Conservation (phyloP, 176 grass and related monocot genomes). For the Musa troglodytarum region DNA sequence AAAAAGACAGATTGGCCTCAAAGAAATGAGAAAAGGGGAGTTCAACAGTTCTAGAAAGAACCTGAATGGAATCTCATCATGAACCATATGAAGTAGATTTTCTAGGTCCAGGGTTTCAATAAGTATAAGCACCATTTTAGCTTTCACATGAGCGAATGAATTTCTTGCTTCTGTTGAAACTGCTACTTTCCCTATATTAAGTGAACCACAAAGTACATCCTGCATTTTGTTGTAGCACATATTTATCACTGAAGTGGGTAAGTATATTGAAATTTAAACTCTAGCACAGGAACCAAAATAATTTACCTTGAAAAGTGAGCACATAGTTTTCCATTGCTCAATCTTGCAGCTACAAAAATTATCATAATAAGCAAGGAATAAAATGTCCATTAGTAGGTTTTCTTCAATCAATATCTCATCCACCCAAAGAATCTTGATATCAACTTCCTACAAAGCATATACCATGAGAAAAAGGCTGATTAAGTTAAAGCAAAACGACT, state of each 20-base stretch:
- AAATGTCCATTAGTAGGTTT: conserved; percentile 76
- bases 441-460: conserved; percentile 43
- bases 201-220: conserved; percentile 64
- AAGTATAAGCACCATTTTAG: conserved; percentile 76
- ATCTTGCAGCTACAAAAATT: conserved; percentile 57
- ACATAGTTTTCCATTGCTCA: conserved; percentile 64
- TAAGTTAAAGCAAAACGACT: background rate
- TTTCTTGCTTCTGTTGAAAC: conserved; percentile 63
- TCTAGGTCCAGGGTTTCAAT: conserved; percentile 85
- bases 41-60: conserved; percentile 8
- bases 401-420: conserved; percentile 90
- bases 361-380: conserved; percentile 82
- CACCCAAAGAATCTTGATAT: conserved; percentile 55
- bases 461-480: background rate
- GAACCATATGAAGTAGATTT: conserved; percentile 67
- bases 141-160: conserved; percentile 70
- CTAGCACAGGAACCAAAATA: background rate
- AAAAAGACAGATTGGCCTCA: conserved; percentile 10
- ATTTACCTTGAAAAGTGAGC: conserved; percentile 67
- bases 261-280: conserved; percentile 8
- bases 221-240: conserved; percentile 17
- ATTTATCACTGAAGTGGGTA: background rate
- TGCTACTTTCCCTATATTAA: conserved; percentile 62
- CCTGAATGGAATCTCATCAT: conserved; percentile 81
- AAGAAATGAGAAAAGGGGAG: conserved; percentile 3